Conservation (phyloP, 2,329 filamentous ascomycete species). For the Biscogniauxia sp. region DNA sequence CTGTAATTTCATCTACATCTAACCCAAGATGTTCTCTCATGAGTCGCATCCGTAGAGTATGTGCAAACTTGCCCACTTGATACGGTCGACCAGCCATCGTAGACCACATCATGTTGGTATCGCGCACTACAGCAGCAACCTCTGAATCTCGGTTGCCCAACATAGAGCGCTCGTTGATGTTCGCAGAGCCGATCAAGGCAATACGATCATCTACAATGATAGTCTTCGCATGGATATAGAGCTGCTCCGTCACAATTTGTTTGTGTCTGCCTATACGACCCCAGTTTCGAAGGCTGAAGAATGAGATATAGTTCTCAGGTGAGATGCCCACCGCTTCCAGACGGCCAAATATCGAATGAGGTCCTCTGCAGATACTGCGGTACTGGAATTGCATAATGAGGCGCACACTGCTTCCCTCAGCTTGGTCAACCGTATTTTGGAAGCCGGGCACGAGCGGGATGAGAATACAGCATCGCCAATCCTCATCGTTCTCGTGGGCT, state of each 20-base stretch:
- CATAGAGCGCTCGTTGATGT: slow-evolving; percentile 98
- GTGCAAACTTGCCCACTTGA: slow-evolving; percentile 85
- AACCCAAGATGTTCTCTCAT: slow-evolving; percentile 98
- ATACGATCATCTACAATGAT: slow-evolving; percentile 95
- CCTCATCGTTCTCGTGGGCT: slow-evolving; percentile 78
- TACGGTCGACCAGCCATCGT: slow-evolving; percentile 90
- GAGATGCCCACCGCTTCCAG: slow-evolving; percentile 78
- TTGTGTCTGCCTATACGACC: slow-evolving; percentile 83
- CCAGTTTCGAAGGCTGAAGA: slow-evolving; percentile 91
- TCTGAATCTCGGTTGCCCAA: slow-evolving; percentile 89
- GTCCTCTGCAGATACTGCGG: slow-evolving; percentile 90
- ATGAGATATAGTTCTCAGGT: slow-evolving; percentile 91
- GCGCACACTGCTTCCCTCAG: slow-evolving; percentile 90
- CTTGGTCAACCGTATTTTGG: slow-evolving; percentile 91
- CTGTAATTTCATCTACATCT: slow-evolving; percentile 86
- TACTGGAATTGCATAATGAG: slow-evolving; percentile 97
- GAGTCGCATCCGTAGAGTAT: slow-evolving; percentile 85
- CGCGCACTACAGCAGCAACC: slow-evolving; percentile 82
- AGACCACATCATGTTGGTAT: slow-evolving; percentile 89
- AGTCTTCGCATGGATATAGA: slow-evolving; percentile 97
- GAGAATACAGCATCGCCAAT: slow-evolving; percentile 86
- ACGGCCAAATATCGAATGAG: slow-evolving; percentile 86
- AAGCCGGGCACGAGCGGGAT: slow-evolving; percentile 98
- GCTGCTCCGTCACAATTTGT: slow-evolving; percentile 85
- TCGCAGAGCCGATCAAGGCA: slow-evolving; percentile 92